Base-by-base conservation (phyloP, 192 early-diverging fungal genomes). In the Backusella australiensis region DNA sequence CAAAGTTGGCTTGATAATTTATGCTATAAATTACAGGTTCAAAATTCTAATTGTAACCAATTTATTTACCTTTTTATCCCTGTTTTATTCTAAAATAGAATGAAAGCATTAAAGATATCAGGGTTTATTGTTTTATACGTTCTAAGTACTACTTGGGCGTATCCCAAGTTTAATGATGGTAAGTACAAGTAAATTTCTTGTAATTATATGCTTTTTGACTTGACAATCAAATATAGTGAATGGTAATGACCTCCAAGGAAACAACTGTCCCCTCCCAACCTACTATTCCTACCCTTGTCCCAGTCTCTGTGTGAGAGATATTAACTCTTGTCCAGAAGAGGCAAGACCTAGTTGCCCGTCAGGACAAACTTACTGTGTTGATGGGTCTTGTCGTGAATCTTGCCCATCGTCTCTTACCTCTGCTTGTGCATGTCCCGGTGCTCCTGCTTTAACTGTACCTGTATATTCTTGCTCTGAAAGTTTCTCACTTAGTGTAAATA, bases 221-320 rank as follows among this genome's bases (percentile, higher is more conserved):
- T 63, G 9, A 29, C 23, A 63, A 29, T 63, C 21, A 14, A 14
- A 63, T 14, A 63, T 21, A 89, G 88, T 87, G 26, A 89, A 89
- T 75, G 78, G 78, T 52, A 78, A 83, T 19, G 78, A 86, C 29
- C 67, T 72, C 17, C 23, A 87, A 46, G 88, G 88, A 23, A 74
- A 77, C 14, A 39, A 65, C 17, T 89, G 88, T 44, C 84, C 86
- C 15, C 69, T 81, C 32, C 81, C 79, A 26, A 84, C 81, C 0
- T 83, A 84, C 53, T 68, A 74, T 15, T 78, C 77, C 3, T 78
- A 81, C 19, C 72, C 82, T n/a, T 90, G 89, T 34, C 85, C 86
- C 6, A 74, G 71, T 34, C 29, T 90, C 7, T 90, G 89, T 68
- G 89, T 90, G 3, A 67, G 77, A 67, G 77, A 85, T 52, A 69